These are phyloP conservation scores for Omphalea diandra DNA, from an alignment of 441 rosid species.

Conservation along the genomic window DNA sequence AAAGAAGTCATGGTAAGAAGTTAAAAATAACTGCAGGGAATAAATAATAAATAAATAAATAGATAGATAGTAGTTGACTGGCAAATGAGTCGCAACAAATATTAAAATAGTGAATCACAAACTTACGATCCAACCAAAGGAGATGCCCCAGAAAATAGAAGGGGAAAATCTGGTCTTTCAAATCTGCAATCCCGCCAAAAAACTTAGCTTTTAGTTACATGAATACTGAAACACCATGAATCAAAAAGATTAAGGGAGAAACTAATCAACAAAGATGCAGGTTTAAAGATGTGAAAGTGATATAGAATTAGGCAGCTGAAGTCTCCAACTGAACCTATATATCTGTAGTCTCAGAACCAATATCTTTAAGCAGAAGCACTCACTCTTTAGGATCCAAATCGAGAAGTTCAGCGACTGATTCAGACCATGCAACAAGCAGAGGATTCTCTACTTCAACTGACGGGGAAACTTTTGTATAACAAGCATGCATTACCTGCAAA, in stretches of 20 bases:
- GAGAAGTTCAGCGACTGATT: conserved; percentile 72
- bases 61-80: background rate
- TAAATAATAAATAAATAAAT: background rate
- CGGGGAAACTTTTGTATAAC: conserved; percentile 84
- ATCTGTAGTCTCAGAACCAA: too few species aligned
- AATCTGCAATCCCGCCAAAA: conserved; percentile 50
- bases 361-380: too few species aligned
- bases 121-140: conserved; percentile 81
- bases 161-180: conserved; percentile 88
- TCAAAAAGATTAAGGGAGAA: background rate
- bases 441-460: conserved; percentile 89
- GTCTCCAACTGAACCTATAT: background rate
- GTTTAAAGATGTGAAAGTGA: background rate
- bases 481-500: conserved; percentile 74
- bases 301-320: background rate
- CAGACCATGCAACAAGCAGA: conserved; percentile 94
- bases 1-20: conserved; percentile 12
- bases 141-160: conserved; percentile 71
- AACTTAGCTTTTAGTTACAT: conserved; percentile 2
- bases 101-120: conserved; percentile 4
- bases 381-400: conserved; percentile 92
- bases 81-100: background rate
- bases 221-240: background rate
- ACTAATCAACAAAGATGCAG: too few species aligned
- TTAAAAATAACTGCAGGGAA: background rate